Conservation (phyloP, 2,329 filamentous ascomycete species). For the Trichoderma semiorbis region DNA sequence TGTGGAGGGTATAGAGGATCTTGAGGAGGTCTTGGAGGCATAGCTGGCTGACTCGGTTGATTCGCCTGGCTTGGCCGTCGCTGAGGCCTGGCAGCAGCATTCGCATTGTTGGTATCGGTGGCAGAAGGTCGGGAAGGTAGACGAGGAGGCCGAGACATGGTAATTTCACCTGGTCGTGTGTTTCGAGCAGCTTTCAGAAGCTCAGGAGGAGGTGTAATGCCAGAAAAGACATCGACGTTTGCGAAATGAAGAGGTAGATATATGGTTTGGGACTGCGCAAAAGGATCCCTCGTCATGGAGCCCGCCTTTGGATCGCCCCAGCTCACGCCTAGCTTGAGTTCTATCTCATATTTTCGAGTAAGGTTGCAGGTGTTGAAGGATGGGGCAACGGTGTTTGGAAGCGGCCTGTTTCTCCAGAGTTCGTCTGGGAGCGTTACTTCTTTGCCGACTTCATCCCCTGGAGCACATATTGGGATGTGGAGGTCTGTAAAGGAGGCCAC, state of each 20-base stretch:
- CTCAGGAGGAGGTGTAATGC: conserved; percentile 74
- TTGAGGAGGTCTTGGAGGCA: conserved; percentile 30
- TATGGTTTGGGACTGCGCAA: conserved; percentile 61
- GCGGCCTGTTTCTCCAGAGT: conserved; percentile 66
- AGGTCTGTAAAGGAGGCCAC: conserved; percentile 70
- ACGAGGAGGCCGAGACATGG: conserved; percentile 30
- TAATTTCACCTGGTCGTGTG: conserved; percentile 39
- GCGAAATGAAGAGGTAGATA: conserved; percentile 75
- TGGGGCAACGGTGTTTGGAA: conserved; percentile 85
- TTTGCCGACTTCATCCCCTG: conserved; percentile 55
- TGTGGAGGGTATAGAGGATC: conserved; percentile 60
- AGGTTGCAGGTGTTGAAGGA: conserved; percentile 89
- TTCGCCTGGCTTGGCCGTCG: conserved; percentile 24
- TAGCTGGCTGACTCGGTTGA: conserved; percentile 22
- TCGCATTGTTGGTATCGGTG: conserved; percentile 22
- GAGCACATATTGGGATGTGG: conserved; percentile 58
- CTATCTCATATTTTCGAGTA: conserved; percentile 74
- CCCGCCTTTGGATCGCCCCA: conserved; percentile 59
- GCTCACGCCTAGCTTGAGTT: conserved; percentile 73
- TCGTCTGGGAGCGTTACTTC: conserved; percentile 67
- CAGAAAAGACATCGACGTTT: conserved; percentile 75
- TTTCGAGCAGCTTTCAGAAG: conserved; percentile 60
- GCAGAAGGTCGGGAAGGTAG: conserved; percentile 35
- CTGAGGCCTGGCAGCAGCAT: conserved; percentile 21
- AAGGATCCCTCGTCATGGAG: conserved; percentile 23